Base-by-base conservation (phyloP, 371 early-diverging fungal genomes). In the Lichtheimia ornata region DNA sequence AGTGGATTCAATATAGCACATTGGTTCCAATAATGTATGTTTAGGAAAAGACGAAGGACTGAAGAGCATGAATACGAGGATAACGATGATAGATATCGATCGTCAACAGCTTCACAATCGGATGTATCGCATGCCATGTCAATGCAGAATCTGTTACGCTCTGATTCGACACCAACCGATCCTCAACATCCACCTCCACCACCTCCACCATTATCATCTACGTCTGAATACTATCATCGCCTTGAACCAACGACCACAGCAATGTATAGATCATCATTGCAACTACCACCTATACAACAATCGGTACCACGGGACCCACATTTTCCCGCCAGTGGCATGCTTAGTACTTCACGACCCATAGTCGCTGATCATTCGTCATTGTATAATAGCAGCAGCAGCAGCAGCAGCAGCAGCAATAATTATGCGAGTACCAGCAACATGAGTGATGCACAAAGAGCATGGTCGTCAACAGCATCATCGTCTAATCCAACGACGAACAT, bases 71-170 rank as follows among this genome's bases (percentile, higher is more conserved):
- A 41, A 7, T 20, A 54, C 20, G 54, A 54, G 20, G 41, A n/a
- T 12, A 20, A 54, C 40, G 30, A 28, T 1, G 41, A 54, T 41
- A 35, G 20, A 43, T 45, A 41, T 44, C 57, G 45, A 27, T 53
- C 53, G 3, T n/a, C 35, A 15, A 22, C 55, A 9, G 4, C 55
- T 20, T 27, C 40, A 17, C 42, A 17, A 45, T 45, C 57, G 0
- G 40, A 56, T 20, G 25, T 52, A 20, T 35, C 35, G 27, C 51
- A 59, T 41, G 60, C 60, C 43, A 59, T 59, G 60, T 59, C 60
- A 15, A 59, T 59, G 60, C 52, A 59, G 51, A 59, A 59, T 27
- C 30, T 59, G 12, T 18, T 59, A 15, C 41, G 41, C 1, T 56
- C 57, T 0, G 42, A 40, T 11, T 42, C 40, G 15, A 25, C 40